Evolutionary conservation across 2,329 filamentous ascomycete genomes (phyloP).

Genomic region (Hypoxylon sp.): DNA sequence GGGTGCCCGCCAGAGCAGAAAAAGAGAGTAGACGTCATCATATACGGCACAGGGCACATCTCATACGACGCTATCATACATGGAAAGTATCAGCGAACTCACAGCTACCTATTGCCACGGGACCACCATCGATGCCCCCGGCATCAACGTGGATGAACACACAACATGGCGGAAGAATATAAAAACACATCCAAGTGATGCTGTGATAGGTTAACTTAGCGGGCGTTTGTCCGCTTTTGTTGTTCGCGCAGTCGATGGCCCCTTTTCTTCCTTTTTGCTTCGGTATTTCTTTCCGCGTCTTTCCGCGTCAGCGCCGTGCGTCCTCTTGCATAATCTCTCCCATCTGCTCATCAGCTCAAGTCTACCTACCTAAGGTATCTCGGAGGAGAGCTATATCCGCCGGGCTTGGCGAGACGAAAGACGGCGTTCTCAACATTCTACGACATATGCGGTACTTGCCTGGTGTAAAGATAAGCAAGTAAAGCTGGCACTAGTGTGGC

Average conservation of each 20-base stretch:
- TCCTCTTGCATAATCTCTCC: constrained; percentile 7
- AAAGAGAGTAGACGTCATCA: constrained; percentile 10
- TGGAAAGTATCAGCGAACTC: constrained; percentile 17
- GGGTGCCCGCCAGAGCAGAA: not conserved
- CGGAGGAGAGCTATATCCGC: constrained; percentile 9
- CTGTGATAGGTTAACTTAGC: constrained; percentile 28
- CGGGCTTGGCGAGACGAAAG: constrained; percentile 18
- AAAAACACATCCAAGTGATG: constrained; percentile 24
- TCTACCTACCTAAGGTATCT: not conserved
- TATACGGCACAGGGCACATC: constrained; percentile 20
- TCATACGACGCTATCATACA: constrained; percentile 10
- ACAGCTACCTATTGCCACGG: not conserved
- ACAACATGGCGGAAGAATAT: constrained; percentile 22
- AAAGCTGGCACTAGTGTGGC: constrained; percentile 14
- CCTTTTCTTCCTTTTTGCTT: constrained; percentile 1
- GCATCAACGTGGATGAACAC: constrained; percentile 9
- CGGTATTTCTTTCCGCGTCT: constrained; percentile 18
- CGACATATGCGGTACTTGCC: constrained; percentile 16
- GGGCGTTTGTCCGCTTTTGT: constrained; percentile 29
- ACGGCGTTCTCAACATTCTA: constrained; percentile 18
- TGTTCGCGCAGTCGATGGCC: not conserved
- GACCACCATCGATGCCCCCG: constrained; percentile 1
- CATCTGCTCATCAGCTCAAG: not conserved
- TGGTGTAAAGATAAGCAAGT: constrained; percentile 29
- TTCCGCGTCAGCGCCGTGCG: constrained; percentile 15